Percentiles rank a stretch among this genome's conserved stretches.
Evolutionary conservation across 257 asterid genomes (phyloP).

Genomic region (Thymus quinquecostatus): DNA sequence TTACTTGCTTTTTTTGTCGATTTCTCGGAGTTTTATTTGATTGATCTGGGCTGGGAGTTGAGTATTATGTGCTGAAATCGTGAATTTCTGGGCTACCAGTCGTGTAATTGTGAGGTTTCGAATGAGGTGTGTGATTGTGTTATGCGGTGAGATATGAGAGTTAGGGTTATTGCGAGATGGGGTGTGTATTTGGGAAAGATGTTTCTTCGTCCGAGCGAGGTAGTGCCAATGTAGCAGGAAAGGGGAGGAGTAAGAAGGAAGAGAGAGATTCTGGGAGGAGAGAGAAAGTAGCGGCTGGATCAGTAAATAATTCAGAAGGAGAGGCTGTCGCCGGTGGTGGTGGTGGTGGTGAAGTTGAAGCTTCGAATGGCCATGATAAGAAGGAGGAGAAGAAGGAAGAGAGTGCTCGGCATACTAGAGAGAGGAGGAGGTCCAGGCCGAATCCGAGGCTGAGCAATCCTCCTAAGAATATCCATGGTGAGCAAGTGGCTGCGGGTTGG

Average conservation of each 20-base stretch:
- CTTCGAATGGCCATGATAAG: constrained; percentile 56
- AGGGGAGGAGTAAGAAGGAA: constrained; percentile 46
- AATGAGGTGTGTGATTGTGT: constrained; percentile 42
- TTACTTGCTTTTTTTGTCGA: background rate
- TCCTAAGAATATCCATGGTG: constrained; percentile 78
- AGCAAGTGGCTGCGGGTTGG: constrained; percentile 97
- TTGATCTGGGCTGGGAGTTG: constrained; percentile 34
- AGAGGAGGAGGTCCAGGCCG: constrained; percentile 77
- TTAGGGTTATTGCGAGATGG: constrained; percentile 63
- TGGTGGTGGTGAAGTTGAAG: constrained; percentile 47
- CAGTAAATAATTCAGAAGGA: constrained; percentile 50
- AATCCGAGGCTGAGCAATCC: constrained; percentile 83
- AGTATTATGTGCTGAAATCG: constrained; percentile 15
- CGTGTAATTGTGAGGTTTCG: constrained; percentile 31
- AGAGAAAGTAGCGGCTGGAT: constrained; percentile 58
- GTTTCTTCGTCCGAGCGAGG: constrained; percentile 57
- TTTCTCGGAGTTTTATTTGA: constrained; percentile 18
- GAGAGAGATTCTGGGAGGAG: constrained; percentile 70
- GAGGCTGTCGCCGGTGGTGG: constrained; percentile 38
- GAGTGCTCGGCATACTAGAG: constrained; percentile 41
- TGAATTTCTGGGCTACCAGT: constrained; percentile 17
- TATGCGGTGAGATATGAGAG: constrained; percentile 72
- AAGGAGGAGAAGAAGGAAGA: constrained; percentile 51
- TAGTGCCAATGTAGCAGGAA: constrained; percentile 53
- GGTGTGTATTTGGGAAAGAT: constrained; percentile 83